phyloP scores from a whole-genome alignment of 306 rosid genomes.

The Malus orientalis region DNA sequence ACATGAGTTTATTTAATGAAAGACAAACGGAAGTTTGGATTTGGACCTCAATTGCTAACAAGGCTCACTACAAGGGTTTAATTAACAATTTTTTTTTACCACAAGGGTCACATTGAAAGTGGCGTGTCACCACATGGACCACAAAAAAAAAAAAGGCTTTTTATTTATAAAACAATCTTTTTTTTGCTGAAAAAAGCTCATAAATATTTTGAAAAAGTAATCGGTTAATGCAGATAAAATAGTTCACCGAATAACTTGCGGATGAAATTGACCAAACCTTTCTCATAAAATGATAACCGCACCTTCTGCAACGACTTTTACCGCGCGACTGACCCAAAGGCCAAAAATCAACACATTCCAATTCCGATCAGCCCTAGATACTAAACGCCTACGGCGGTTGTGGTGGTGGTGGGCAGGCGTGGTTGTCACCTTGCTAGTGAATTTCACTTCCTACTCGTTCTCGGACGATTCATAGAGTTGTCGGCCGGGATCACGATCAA shows the following conservation, averaged over 20 bases:
- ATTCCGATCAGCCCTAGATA: background rate
- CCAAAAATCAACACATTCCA: background rate
- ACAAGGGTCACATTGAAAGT: no score
- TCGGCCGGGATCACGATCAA: background rate
- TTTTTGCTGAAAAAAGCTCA: background rate
- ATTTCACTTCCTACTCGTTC: background rate
- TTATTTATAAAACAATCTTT: no score
- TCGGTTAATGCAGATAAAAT: background rate
- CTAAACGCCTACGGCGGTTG: background rate
- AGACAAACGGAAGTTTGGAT: no score
- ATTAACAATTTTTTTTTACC: no score
- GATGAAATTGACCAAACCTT: background rate
- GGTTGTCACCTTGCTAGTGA: background rate
- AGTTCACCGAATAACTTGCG: background rate
- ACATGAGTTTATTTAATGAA: no score
- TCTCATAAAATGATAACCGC: background rate
- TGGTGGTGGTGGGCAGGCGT: background rate
- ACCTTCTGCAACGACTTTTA: background rate
- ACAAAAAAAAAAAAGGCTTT: no score
- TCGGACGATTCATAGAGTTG: background rate
- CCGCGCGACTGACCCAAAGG: background rate
- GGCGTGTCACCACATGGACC: no score
- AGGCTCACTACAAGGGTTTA: no score
- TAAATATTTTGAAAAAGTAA: background rate
- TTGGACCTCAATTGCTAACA: no score